These are phyloP conservation scores for Tylopilus rubrobrunneus DNA, from an alignment of 768 basidiomycete species.

Conservation along the genomic window DNA sequence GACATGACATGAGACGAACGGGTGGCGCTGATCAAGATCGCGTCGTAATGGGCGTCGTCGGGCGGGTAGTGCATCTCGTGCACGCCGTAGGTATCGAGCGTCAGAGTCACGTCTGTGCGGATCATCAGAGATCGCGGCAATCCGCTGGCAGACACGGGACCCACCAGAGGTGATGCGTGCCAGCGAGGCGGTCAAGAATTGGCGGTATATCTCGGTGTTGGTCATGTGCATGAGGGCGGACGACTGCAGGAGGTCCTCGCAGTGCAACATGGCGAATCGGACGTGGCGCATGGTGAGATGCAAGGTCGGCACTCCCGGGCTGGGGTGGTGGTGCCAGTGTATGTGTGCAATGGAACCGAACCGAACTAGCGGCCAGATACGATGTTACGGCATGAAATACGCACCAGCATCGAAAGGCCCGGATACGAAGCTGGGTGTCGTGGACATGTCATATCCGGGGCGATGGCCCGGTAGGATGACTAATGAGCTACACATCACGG, in stretches of 20 bases:
- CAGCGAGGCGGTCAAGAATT: conserved; percentile 39
- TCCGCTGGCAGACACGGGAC: background rate
- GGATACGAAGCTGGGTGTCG: too few species aligned
- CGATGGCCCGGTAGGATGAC: too few species aligned
- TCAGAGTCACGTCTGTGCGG: conserved; percentile 33
- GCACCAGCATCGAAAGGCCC: too few species aligned
- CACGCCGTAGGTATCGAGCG: conserved; percentile 71
- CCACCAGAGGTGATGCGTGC: conserved; percentile 10
- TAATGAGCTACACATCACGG: too few species aligned
- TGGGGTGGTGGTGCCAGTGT: too few species aligned
- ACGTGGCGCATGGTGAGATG: background rate
- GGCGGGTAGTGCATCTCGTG: conserved; percentile 58
- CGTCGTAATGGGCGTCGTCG: conserved; percentile 52
- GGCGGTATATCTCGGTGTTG: conserved; percentile 50
- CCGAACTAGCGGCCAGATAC: too few species aligned
- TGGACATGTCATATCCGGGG: too few species aligned
- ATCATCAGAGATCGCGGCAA: background rate
- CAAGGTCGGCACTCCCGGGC: too few species aligned
- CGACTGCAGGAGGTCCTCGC: background rate
- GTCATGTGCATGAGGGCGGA: conserved; percentile 46
- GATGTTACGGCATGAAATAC: too few species aligned
- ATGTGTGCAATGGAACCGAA: too few species aligned
- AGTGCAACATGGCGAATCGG: background rate
- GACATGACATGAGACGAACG: conserved; percentile 43
- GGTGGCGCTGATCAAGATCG: conserved; percentile 77